Percentiles rank a stretch among this genome's conserved stretches.
Evolutionary conservation across 345 rosid species (phyloP).

Genomic region (Hirschfeldia incana): DNA sequence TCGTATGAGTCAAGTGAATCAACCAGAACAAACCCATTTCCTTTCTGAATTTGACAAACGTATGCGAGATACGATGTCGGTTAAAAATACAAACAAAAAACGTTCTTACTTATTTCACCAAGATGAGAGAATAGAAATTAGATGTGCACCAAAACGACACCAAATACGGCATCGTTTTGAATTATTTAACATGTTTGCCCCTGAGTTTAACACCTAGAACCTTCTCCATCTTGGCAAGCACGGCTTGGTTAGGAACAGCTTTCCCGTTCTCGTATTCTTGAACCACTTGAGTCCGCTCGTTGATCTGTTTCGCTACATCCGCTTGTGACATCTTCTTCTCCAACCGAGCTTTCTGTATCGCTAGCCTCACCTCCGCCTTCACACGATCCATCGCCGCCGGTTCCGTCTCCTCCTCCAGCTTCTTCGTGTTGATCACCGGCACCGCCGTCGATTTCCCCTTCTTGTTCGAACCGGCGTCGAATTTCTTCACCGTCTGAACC

Average conservation of each 20-base stretch:
- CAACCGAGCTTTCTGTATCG: conserved; percentile 68
- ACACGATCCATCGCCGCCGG: conserved; percentile 64
- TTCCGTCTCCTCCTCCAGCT: conserved; percentile 70
- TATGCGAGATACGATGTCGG: neutral
- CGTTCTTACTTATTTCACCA: neutral
- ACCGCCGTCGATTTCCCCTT: conserved; percentile 44
- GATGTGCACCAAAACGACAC: neutral
- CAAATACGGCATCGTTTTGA: neutral
- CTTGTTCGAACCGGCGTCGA: conserved; percentile 70
- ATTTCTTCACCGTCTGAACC: conserved; percentile 71
- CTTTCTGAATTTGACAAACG: neutral
- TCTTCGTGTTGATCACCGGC: conserved; percentile 51
- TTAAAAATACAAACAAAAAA: neutral
- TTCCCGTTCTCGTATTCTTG: conserved; percentile 92
- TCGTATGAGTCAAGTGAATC: neutral
- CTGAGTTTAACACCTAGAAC: conserved; percentile 78
- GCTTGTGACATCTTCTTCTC: conserved; percentile 86
- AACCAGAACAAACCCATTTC: neutral
- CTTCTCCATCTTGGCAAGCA: conserved; percentile 83
- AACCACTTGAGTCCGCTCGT: conserved; percentile 74
- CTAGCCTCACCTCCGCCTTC: conserved; percentile 58
- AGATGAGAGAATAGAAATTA: neutral
- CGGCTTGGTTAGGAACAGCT: conserved; percentile 73
- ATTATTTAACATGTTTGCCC: conserved; percentile 54
- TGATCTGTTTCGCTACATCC: conserved; percentile 75